Evolutionary conservation across 495 filamentous ascomycete species (phyloP).

Genomic region (Annulohypoxylon stygium): DNA sequence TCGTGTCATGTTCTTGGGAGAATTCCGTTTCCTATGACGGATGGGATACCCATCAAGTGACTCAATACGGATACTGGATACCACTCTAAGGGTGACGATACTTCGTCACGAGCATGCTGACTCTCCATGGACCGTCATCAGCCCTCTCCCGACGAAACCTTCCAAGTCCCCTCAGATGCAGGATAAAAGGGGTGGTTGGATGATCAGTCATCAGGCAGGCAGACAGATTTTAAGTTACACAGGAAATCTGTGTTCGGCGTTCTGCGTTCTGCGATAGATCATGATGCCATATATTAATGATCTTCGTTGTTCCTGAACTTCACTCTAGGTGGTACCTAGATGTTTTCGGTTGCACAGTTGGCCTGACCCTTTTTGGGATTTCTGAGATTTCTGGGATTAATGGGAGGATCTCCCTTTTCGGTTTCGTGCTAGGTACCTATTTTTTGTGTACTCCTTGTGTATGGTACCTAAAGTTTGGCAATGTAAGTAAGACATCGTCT

Average conservation of each 20-base stretch:
- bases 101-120: conserved; percentile 40
- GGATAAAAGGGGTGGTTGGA: conserved; percentile 45
- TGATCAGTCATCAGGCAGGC: conserved; percentile 41
- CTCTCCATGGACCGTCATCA: conserved; percentile 44
- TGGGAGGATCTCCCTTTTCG: not conserved
- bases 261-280: conserved; percentile 34
- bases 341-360: conserved; percentile 19
- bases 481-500: conserved; percentile 24
- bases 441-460: not conserved
- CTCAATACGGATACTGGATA: conserved; percentile 23
- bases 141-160: conserved; percentile 21
- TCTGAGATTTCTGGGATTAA: too few relatives aligned
- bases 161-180: conserved; percentile 27
- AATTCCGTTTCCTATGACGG: conserved; percentile 28
- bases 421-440: not conserved
- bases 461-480: not conserved
- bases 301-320: conserved; percentile 42
- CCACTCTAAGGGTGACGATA: conserved; percentile 29
- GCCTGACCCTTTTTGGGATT: conserved; percentile 14
- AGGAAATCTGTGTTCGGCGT: conserved; percentile 24
- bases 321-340: conserved; percentile 24
- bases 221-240: conserved; percentile 35
- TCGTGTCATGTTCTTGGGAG: conserved; percentile 36
- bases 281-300: conserved; percentile 39
- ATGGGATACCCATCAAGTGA: conserved; percentile 38